phyloP scores from a whole-genome alignment of 2,329 filamentous ascomycete species.

The Ophiocordyceps sinensis region DNA sequence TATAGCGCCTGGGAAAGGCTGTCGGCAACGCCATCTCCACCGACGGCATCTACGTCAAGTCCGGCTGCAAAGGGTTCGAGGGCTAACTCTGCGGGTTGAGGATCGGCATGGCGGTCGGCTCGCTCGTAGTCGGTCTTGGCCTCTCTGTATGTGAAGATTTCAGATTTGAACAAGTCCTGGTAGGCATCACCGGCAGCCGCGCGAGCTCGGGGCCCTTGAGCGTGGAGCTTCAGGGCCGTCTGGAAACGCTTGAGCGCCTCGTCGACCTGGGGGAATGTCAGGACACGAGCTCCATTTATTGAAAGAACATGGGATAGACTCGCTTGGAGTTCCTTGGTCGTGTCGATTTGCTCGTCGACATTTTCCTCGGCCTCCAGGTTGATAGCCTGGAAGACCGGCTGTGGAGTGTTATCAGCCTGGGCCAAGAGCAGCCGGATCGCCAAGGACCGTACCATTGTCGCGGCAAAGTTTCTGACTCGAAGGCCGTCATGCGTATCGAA shows the following conservation, averaged over 20 bases:
- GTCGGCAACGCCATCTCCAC: slow-evolving; percentile 61
- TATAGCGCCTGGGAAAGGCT: slow-evolving; percentile 82
- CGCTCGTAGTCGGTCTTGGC: slow-evolving; percentile 73
- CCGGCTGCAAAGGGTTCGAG: slow-evolving; percentile 34
- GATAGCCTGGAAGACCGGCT: slow-evolving; percentile 67
- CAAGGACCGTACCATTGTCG: slow-evolving; percentile 1
- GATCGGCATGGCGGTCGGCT: slow-evolving; percentile 41
- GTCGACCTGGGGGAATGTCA: slow-evolving; percentile 48
- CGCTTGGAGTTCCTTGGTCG: slow-evolving; percentile 82
- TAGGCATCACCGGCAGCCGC: slow-evolving; percentile 70
- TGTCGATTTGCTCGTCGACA: slow-evolving; percentile 80
- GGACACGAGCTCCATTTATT: not conserved
- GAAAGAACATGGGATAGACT: slow-evolving; percentile 1
- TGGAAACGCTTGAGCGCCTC: slow-evolving; percentile 94
- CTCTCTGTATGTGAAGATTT: slow-evolving; percentile 88
- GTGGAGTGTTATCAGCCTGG: not conserved
- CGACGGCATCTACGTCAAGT: slow-evolving; percentile 42
- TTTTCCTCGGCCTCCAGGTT: slow-evolving; percentile 92
- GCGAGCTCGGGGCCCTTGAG: slow-evolving; percentile 67
- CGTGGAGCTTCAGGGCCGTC: slow-evolving; percentile 76
- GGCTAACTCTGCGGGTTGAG: slow-evolving; percentile 22
- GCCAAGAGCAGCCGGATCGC: not conserved
- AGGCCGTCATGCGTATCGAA: not conserved
- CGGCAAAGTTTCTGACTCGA: not conserved
- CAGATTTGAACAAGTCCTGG: slow-evolving; percentile 70